Percentiles rank a stretch among this genome's conserved stretches.
Conservation (phyloP, 768 basidiomycete genomes). For the Tricholoma furcatifolium region DNA sequence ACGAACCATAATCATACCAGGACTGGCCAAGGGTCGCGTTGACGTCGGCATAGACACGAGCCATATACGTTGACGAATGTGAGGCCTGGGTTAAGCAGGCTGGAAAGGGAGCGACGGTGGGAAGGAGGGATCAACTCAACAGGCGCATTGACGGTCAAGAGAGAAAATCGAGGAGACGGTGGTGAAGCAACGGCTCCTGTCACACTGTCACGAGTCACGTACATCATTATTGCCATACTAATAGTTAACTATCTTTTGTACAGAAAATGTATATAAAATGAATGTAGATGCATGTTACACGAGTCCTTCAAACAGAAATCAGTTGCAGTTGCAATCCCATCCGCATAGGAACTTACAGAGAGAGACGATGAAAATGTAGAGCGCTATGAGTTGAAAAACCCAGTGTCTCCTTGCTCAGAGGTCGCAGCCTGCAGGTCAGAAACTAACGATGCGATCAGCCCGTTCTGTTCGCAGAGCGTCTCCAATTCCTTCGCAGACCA, state of each 20-base stretch:
- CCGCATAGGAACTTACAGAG: background rate
- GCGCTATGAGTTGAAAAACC: conserved; percentile 10
- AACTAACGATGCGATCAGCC: conserved; percentile 75
- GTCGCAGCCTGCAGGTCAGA: conserved; percentile 56
- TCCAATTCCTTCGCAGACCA: conserved; percentile 87
- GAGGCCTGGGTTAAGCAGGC: conserved; percentile 6
- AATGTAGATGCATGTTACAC: conserved; percentile 6
- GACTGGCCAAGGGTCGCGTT: conserved; percentile 54
- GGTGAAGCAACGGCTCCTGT: conserved; percentile 11
- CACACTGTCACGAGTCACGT: conserved; percentile 14
- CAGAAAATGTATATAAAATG: conserved; percentile 4
- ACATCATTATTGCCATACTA: background rate
- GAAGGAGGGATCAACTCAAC: conserved; percentile 15
- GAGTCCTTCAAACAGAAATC: background rate
- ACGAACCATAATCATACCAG: conserved; percentile 66
- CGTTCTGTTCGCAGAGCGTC: conserved; percentile 86
- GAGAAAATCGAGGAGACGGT: conserved; percentile 13
- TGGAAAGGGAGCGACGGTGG: conserved; percentile 7
- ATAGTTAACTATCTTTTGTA: conserved; percentile 4
- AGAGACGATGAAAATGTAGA: background rate
- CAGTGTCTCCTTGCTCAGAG: conserved; percentile 33
- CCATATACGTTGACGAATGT: conserved; percentile 30
- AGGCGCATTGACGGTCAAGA: conserved; percentile 16
- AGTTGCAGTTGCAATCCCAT: background rate
- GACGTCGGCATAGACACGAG: conserved; percentile 54